Conservation (phyloP, 345 rosid species). For the Eucalyptus tenuipes region DNA sequence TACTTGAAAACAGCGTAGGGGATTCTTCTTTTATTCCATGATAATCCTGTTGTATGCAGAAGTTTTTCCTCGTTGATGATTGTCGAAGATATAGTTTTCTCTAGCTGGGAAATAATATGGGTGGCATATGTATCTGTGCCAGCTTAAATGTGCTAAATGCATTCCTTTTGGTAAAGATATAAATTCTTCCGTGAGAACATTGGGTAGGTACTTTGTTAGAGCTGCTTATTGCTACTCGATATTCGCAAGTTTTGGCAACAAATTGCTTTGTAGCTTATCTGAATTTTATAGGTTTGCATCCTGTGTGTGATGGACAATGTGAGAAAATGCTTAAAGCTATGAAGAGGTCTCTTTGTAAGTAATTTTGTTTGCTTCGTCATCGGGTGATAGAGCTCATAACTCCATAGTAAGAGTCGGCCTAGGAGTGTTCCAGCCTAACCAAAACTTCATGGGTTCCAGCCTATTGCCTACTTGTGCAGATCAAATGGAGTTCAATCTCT, state of each 20-base stretch:
- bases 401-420: background rate
- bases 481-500: background rate
- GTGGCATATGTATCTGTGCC: background rate
- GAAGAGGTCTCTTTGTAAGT: background rate
- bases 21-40: background rate
- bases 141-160: background rate
- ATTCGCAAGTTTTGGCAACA: background rate
- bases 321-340: background rate
- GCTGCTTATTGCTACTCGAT: background rate
- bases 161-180: background rate
- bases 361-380: background rate
- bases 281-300: background rate
- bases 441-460: background rate
- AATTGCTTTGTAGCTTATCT: background rate
- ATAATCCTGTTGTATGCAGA: background rate
- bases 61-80: background rate
- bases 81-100: background rate
- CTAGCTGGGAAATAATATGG: background rate
- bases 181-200: background rate
- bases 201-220: background rate
- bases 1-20: slow-evolving; percentile 37
- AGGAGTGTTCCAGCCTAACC: background rate
- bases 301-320: background rate
- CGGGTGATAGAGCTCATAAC: background rate
- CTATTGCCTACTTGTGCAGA: background rate